Evolutionary conservation across 345 rosid species (phyloP).

Genomic region (Corymbia maculata): DNA sequence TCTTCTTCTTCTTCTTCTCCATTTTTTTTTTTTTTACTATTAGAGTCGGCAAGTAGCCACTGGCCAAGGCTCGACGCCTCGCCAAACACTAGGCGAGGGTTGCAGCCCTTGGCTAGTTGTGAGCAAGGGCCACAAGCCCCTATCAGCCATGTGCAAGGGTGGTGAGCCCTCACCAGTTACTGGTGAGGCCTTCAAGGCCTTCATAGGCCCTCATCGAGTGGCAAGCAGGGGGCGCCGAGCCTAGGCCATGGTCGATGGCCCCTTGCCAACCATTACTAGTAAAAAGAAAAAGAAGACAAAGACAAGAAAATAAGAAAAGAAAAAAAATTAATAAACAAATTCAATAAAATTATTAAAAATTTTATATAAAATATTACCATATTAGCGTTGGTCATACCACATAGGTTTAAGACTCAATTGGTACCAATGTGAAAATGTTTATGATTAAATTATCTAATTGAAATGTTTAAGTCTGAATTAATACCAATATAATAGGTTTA

Average conservation of each 20-base stretch:
- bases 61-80: too few species aligned
- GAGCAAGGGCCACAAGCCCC: not conserved
- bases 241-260: not conserved
- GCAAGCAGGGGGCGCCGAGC: not conserved
- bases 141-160: fast-evolving
- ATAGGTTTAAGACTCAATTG: not conserved
- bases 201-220: not conserved
- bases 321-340: too few species aligned
- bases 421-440: too few species aligned
- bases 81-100: too few species aligned
- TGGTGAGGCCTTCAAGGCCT: not conserved
- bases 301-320: not conserved
- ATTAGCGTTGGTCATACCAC: too few species aligned
- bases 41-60: not conserved
- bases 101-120: not conserved
- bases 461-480: too few species aligned
- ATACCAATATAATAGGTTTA: too few species aligned
- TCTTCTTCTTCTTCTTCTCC: too few species aligned
- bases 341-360: too few species aligned
- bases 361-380: too few species aligned
- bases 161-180: not conserved
- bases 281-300: not conserved
- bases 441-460: not conserved
- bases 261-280: not conserved
- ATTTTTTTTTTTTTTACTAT: fast-evolving